A percentile compares a stretch with the other conserved stretches of the same genome.
Evolutionary conservation across 495 filamentous ascomycete genomes (phyloP).

Genomic region (Aspergillus leporis): DNA sequence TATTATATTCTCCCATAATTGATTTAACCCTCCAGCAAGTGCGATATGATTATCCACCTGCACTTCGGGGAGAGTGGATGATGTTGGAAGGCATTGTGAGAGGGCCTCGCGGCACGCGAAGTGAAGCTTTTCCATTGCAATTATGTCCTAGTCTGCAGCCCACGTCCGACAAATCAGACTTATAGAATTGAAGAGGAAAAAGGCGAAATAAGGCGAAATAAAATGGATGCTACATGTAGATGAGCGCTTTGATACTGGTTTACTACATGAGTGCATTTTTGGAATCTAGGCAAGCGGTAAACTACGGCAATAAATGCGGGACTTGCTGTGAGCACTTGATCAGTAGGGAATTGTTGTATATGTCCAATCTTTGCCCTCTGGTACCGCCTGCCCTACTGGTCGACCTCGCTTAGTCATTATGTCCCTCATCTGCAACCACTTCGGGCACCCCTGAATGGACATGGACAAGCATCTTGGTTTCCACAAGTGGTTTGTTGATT

Average conservation of each 20-base stretch:
- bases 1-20: constrained; percentile 36
- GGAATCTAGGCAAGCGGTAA: not conserved
- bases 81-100: constrained; percentile 13
- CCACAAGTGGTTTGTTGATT: too few species aligned
- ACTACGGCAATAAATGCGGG: not conserved
- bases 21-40: constrained; percentile 17
- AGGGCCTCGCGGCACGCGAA: constrained; percentile 31
- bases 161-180: not conserved
- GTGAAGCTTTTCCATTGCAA: constrained; percentile 37
- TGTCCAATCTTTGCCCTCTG: too few species aligned
- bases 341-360: too few species aligned
- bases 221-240: not conserved
- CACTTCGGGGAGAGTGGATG: constrained; percentile 18
- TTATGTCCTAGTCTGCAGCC: not conserved
- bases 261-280: not conserved
- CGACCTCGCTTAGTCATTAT: too few species aligned
- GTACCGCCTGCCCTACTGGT: too few species aligned
- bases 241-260: not conserved
- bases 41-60: constrained; percentile 10
- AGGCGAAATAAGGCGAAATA: not conserved
- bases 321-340: too few species aligned
- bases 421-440: too few species aligned
- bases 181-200: not conserved
- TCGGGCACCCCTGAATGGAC: too few species aligned
- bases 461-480: too few species aligned